These are phyloP conservation scores for Chaetoceros tenuissimus DNA, from an alignment of 108 stramenopile genomes.

Conservation along the genomic window DNA sequence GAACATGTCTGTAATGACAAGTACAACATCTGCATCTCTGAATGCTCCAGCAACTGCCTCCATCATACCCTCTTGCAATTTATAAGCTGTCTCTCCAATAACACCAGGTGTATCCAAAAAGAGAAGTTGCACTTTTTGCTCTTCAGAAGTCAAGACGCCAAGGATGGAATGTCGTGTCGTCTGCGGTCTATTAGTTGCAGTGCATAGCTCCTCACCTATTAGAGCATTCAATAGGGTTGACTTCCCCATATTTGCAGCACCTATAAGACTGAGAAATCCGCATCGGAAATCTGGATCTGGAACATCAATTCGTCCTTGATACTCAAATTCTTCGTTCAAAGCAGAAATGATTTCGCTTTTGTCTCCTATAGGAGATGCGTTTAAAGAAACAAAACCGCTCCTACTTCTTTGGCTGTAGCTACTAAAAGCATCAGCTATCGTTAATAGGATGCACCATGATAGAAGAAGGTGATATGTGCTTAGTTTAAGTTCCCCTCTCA, in stretches of 20 bases:
- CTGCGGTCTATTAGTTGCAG: conserved; percentile 78
- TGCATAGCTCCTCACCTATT: conserved; percentile 61
- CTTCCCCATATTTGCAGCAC: conserved; percentile 93
- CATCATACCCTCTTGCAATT: conserved; percentile 85
- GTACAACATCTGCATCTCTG: conserved; percentile 57
- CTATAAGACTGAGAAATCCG: conserved; percentile 61
- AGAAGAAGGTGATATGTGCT: no score
- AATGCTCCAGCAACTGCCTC: conserved; percentile 66
- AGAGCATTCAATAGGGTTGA: conserved; percentile 82
- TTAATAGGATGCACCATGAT: no score
- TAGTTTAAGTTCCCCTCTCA: no score
- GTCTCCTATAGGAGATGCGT: no score
- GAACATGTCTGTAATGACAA: conserved; percentile 82
- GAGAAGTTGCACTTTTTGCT: conserved; percentile 58
- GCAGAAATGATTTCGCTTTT: background rate
- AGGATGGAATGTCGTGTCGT: conserved; percentile 88
- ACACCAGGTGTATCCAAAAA: conserved; percentile 88
- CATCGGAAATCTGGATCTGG: conserved; percentile 31
- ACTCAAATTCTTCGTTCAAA: conserved; percentile 9
- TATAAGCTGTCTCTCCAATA: conserved; percentile 69
- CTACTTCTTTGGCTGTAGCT: no score
- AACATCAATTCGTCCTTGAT: conserved; percentile 13
- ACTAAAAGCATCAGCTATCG: no score
- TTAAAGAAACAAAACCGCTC: no score
- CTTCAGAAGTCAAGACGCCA: conserved; percentile 57